These are phyloP conservation scores for Kwoniella shivajii DNA, from an alignment of 1,284 basidiomycete species.

Conservation along the genomic window DNA sequence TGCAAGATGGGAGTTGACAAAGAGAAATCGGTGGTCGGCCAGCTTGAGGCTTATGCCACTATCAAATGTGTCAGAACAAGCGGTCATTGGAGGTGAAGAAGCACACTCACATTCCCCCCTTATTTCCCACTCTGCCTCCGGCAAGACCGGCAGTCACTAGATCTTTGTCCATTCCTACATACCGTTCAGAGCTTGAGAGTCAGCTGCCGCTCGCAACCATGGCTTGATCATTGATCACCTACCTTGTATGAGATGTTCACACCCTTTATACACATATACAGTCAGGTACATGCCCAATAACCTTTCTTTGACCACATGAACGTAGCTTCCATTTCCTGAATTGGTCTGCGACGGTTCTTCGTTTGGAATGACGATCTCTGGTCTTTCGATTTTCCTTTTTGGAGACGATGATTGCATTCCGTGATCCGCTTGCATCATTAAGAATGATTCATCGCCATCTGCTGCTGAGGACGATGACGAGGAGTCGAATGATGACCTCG, in stretches of 20 bases:
- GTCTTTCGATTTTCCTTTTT: conserved; percentile 13
- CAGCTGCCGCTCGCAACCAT: no score
- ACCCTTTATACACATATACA: conserved; percentile 55
- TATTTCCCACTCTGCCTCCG: conserved; percentile 60
- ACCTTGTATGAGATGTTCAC: conserved; percentile 54
- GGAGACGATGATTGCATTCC: neutral
- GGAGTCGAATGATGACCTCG: conserved; percentile 27
- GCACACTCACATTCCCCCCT: conserved; percentile 54
- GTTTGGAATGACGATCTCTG: conserved; percentile 26
- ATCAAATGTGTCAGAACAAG: neutral
- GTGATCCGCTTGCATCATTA: neutral
- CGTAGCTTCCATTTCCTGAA: conserved; percentile 53
- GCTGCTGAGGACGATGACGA: conserved; percentile 14
- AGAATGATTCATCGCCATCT: conserved; percentile 10
- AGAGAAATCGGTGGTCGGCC: conserved; percentile 58
- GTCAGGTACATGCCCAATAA: conserved; percentile 60
- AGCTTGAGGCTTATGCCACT: conserved; percentile 59
- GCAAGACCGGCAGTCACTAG: conserved; percentile 61
- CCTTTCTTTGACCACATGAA: conserved; percentile 60
- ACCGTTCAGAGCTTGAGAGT: conserved; percentile 11
- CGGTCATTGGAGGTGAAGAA: neutral
- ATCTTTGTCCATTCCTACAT: conserved; percentile 55
- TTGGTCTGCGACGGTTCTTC: conserved; percentile 14
- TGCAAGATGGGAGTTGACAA: conserved; percentile 62
- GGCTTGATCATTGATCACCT: no score